Evolutionary conservation across 116 monocot species (phyloP), one percentile per base, ranked within the genome.

Genomic region (Posidonia oceanica): DNA sequence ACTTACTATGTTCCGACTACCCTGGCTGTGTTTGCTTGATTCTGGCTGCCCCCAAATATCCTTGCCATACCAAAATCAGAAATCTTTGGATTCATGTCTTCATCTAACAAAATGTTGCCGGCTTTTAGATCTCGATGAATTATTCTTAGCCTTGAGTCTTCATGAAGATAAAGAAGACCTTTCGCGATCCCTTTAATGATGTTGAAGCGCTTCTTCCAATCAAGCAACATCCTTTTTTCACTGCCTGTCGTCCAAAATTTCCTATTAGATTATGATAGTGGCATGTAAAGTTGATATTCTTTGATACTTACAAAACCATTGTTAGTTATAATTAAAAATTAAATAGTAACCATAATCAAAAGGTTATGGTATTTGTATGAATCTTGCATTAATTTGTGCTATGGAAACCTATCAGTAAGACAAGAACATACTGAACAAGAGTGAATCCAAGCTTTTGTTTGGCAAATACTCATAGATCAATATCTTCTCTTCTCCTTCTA

Each of bases 381-480:
- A 29, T 29, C 29, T 29, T 29, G 29, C 29, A 29, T 29, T 29
- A 29, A 29, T 29, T 29, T 29, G 29, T 29, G 29, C 29, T 29
- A 29, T 29, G 29, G 29, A 29, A 0, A 29, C 1, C 29, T 29
- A 29, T 29, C 29, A n/a, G n/a, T 29, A 29, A 29, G 29, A 29
- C 29, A 29, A 29, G 29, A 29, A 29, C 29, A 1, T 64, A 83
- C 83, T 69, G 58, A 76, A 73, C 10, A 83, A 39, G 51, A 75
- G 36, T 13, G 48, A 68, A 39, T 78, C 80, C 59, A 84, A 68
- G 69, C 80, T 84, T 59, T 61, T 69, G 48, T 83, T 83, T 14
- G 80, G 72, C 21, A 84, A 36, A 21, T 75, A 75, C 62, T 84
- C 84, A 17, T 84, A 84, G 41, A 84, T 59, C 22, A 84, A 75